Base-by-base conservation (phyloP, 1,284 basidiomycete species). In the Pyrrhoderma lamaoense region DNA sequence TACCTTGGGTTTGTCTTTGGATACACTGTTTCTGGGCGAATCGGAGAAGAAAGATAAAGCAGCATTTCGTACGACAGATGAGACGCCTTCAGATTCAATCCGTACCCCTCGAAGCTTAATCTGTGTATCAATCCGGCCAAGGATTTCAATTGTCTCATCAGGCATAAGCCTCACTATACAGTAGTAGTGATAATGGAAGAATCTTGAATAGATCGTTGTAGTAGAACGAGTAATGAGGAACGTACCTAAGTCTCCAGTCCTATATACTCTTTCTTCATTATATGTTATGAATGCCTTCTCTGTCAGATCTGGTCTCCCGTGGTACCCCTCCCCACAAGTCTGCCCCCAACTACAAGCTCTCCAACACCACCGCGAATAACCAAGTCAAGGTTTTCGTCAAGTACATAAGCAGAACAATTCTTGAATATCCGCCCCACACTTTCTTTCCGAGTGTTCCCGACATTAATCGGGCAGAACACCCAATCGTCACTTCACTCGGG, bases 41-140 rank as follows among this genome's bases (percentile, higher is more conserved):
- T 5, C 27, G 7, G 7, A 11, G 27, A 31, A 11, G 27, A 31
- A 31, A 67, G 57, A 39, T 63, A 58, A 4, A 4, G 63, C 64
- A 9, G 70, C 65, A 31, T 64, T 67, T 45, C 71, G 68, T 36
- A 77, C 60, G 43, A 77, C 69, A 34, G 74, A 66, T 8, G 74
- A 76, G 21, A 78, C 70, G 4, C 75, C 75, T 57, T 76, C 76
- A 1, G 70, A 69, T 58, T 79, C 77, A 23, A 78, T 76, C 9
- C 77, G 70, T 25, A 78, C 75, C 22, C 77, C 76, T 37, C 73
- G 68, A 35, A 77, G 62, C 62, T 79, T 79, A 60, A 78, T 72
- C 56, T 79, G 77, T 14, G 71, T 72, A 56, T 79, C 77, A 40
- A 76, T 74, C 19, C 77, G 70, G n/a, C 77, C 77, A 23, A 76